Evolutionary conservation across 306 rosid species (phyloP).

Genomic region (Cajanus cajan): DNA sequence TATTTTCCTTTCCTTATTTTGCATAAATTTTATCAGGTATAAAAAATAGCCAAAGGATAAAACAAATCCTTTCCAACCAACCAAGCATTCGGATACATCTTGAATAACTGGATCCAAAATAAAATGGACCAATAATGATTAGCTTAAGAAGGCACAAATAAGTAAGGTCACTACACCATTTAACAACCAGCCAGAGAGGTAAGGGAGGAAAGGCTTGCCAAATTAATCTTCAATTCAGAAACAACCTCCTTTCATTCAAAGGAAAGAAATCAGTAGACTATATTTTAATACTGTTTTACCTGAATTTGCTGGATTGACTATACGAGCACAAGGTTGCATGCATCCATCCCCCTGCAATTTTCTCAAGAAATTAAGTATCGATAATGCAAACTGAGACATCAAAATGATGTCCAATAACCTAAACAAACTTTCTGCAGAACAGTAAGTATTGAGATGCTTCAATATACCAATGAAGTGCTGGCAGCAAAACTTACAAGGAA

Average conservation of each 20-base stretch:
- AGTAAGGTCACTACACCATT: not conserved
- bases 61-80: not conserved
- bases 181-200: not conserved
- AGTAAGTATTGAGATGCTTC: not conserved
- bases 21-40: not conserved
- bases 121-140: not conserved
- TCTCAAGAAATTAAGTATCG: conserved; percentile 25
- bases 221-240: conserved; percentile 1
- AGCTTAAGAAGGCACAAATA: not conserved
- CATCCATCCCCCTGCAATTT: conserved; percentile 48
- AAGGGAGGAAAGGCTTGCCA: not conserved
- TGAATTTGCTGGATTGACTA: conserved; percentile 48
- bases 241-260: not conserved
- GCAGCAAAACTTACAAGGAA: not conserved
- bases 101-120: not conserved
- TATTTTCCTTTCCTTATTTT: not conserved
- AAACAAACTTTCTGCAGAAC: not conserved
- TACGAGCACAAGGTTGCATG: conserved; percentile 44
- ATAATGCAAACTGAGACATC: not conserved
- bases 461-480: not conserved
- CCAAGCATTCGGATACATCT: too few species aligned
- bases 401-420: not conserved
- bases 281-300: conserved; percentile 34
- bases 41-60: not conserved
- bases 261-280: not conserved